A percentile compares a stretch with the other conserved stretches of the same genome.
These are phyloP conservation scores for Gossypium gossypioides DNA, from an alignment of 441 rosid species.

Conservation along the genomic window DNA sequence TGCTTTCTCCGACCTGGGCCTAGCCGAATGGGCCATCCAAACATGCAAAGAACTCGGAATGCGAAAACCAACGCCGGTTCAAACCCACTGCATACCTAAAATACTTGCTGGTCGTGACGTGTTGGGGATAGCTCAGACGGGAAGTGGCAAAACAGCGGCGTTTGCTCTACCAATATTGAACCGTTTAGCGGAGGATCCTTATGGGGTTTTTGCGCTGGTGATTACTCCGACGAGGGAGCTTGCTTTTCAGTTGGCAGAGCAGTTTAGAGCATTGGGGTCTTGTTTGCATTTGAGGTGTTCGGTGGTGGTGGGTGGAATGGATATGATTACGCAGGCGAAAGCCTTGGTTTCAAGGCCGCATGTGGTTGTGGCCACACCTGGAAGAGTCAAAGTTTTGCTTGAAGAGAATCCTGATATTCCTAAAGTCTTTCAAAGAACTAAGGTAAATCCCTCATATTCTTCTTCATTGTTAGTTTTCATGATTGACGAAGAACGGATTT, in stretches of 20 bases:
- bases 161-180: slow-evolving; percentile 83
- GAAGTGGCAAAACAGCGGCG: slow-evolving; percentile 90
- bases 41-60: slow-evolving; percentile 84
- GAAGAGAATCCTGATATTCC: slow-evolving; percentile 50
- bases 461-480: background rate
- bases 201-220: slow-evolving; percentile 67
- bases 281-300: slow-evolving; percentile 64
- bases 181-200: slow-evolving; percentile 66
- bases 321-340: slow-evolving; percentile 62
- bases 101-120: slow-evolving; percentile 68
- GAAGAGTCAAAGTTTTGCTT: slow-evolving; percentile 45
- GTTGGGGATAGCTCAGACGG: slow-evolving; percentile 79
- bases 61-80: slow-evolving; percentile 73
- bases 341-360: slow-evolving; percentile 64
- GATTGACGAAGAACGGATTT: background rate
- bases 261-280: slow-evolving; percentile 77
- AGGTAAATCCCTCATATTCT: slow-evolving; percentile 29
- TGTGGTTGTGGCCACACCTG: slow-evolving; percentile 80
- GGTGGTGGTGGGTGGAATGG: slow-evolving; percentile 90
- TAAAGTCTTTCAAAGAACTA: slow-evolving; percentile 63
- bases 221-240: slow-evolving; percentile 90
- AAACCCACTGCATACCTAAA: slow-evolving; percentile 70
- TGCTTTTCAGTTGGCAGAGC: slow-evolving; percentile 86
- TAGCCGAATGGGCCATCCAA: slow-evolving; percentile 65
- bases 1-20: slow-evolving; percentile 51